phyloP scores from a whole-genome alignment of 202 grass and related monocot genomes.

The Panicum virgatum region DNA sequence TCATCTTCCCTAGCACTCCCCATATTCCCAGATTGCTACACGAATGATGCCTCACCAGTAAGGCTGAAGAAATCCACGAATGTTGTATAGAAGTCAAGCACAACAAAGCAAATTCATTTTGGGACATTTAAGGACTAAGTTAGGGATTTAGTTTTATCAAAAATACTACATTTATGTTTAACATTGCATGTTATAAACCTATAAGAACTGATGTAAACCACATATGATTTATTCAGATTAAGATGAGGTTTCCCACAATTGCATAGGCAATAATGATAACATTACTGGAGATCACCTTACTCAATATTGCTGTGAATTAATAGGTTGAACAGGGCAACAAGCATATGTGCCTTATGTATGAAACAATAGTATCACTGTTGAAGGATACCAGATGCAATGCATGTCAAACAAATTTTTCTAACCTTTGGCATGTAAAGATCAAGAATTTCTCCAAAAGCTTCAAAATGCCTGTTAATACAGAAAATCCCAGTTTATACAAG shows the following conservation, averaged over 20 bases:
- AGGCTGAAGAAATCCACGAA: not conserved
- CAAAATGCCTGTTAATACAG: conserved; percentile 82
- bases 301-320: not conserved
- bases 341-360: not conserved
- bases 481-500: not conserved
- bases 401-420: conserved; percentile 20
- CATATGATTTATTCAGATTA: conserved; percentile 1
- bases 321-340: not conserved
- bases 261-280: not conserved
- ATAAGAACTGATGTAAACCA: not conserved
- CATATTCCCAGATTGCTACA: not conserved
- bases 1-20: not conserved
- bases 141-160: conserved; percentile 2
- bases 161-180: not conserved
- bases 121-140: conserved; percentile 4
- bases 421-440: conserved; percentile 99
- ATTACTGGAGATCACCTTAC: not conserved
- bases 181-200: not conserved
- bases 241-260: not conserved
- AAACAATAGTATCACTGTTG: not conserved
- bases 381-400: conserved; percentile 10
- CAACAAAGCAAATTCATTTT: not conserved
- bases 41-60: not conserved
- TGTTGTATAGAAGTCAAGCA: not conserved
- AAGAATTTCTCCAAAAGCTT: conserved; percentile 86